These are phyloP conservation scores for Colletotrichum neosansevieriae DNA, from an alignment of 2,329 filamentous ascomycete genomes.

Conservation along the genomic window DNA sequence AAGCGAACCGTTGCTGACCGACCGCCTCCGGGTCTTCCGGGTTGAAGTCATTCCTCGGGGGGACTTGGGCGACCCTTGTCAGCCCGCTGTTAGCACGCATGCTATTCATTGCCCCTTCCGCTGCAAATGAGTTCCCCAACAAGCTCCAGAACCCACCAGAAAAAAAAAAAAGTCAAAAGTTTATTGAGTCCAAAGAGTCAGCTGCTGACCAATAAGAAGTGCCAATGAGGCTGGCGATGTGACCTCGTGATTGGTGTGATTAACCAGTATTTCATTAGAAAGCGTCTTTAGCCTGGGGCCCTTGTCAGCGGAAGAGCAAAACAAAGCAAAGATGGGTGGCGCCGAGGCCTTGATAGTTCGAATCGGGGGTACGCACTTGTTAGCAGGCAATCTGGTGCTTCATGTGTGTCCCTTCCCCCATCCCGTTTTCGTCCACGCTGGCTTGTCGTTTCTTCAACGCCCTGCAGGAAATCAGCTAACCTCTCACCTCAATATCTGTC, in stretches of 20 bases:
- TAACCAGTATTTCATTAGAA: conserved; percentile 9
- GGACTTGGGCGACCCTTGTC: conserved; percentile 16
- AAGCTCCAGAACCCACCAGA: conserved; percentile 21
- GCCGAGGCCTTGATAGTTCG: background rate
- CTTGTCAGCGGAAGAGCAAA: conserved; percentile 2
- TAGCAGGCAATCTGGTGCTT: background rate
- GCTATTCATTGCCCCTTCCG: background rate
- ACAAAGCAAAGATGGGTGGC: conserved; percentile 24
- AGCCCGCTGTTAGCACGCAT: conserved; percentile 17
- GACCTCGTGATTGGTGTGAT: conserved; percentile 24
- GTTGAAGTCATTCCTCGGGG: background rate
- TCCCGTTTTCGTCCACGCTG: background rate
- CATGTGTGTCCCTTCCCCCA: background rate
- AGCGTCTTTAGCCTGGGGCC: conserved; percentile 19
- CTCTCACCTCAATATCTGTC: background rate
- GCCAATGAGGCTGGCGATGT: background rate
- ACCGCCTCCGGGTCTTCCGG: conserved; percentile 19
- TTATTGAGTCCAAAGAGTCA: conserved; percentile 7
- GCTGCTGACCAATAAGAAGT: conserved; percentile 12
- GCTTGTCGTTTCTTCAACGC: background rate
- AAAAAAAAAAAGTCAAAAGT: conserved; percentile 22
- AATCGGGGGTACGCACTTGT: conserved; percentile 18
- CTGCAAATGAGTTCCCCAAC: conserved; percentile 23
- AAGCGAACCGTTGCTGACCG: background rate
- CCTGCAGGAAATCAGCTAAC: background rate